Conservation (phyloP, 2,329 filamentous ascomycete genomes). For the Sclerotinia subarctica region DNA sequence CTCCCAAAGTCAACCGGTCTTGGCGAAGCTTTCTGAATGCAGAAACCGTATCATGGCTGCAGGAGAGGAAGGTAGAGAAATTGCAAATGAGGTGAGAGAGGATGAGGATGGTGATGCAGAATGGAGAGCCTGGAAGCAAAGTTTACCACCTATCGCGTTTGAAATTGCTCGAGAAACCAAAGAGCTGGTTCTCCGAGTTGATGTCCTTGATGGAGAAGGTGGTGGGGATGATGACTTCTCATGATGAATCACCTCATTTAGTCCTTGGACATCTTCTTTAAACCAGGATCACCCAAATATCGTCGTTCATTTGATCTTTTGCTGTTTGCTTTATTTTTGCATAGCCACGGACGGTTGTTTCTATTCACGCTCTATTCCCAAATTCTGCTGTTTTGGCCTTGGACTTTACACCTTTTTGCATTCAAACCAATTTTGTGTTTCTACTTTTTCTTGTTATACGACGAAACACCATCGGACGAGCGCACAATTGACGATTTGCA, state of each 20-base stretch:
- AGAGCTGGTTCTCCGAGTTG: conserved; percentile 57
- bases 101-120: conserved; percentile 52
- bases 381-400: conserved; percentile 8
- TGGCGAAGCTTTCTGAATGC: conserved; percentile 58
- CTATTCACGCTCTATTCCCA: conserved; percentile 9
- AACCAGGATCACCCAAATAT: background rate
- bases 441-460: conserved; percentile 10
- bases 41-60: conserved; percentile 63
- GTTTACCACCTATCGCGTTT: conserved; percentile 79
- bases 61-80: conserved; percentile 57
- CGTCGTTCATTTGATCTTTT: background rate
- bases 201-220: conserved; percentile 38
- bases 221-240: conserved; percentile 34
- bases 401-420: background rate
- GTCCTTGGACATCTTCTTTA: background rate
- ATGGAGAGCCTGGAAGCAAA: conserved; percentile 64
- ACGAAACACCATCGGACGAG: conserved; percentile 7
- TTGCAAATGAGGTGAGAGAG: conserved; percentile 52
- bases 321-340: conserved; percentile 12
- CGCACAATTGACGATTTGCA: conserved; percentile 11
- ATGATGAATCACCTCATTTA: conserved; percentile 7
- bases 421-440: conserved; percentile 5
- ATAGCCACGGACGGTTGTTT: conserved; percentile 17
- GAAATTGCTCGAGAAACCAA: conserved; percentile 80
- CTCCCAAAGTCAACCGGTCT: conserved; percentile 49